phyloP scores from a whole-genome alignment of 345 rosid genomes.

The Stellera chamaejasme region DNA sequence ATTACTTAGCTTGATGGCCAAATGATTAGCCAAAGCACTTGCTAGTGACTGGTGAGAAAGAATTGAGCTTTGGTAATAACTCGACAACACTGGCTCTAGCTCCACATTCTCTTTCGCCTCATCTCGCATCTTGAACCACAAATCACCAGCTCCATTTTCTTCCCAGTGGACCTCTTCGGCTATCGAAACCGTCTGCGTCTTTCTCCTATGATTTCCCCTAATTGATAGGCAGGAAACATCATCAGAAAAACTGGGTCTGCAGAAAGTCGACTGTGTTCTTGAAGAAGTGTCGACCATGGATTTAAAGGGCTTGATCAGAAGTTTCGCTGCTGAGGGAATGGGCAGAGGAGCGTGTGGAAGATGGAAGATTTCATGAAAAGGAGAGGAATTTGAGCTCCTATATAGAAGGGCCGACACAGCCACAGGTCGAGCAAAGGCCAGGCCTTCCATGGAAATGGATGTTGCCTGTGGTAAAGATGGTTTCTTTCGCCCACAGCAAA shows the following conservation, averaged over 20 bases:
- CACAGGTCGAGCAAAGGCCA: slow-evolving; percentile 23
- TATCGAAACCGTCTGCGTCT: slow-evolving; percentile 22
- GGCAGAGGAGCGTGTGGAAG: slow-evolving; percentile 11
- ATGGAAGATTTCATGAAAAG: slow-evolving; percentile 8
- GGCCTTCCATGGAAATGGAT: slow-evolving; percentile 30
- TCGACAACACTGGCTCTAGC: slow-evolving; percentile 60
- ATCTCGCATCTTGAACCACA: slow-evolving; percentile 55
- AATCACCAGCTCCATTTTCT: slow-evolving; percentile 23
- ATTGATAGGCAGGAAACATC: slow-evolving; percentile 23
- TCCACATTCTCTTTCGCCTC: slow-evolving; percentile 61
- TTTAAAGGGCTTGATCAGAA: not conserved
- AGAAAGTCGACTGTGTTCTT: slow-evolving; percentile 26
- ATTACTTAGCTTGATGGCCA: slow-evolving; percentile 59
- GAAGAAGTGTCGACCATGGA: slow-evolving; percentile 63
- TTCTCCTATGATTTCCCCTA: slow-evolving; percentile 18
- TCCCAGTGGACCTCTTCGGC: slow-evolving; percentile 14
- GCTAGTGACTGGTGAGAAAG: slow-evolving; percentile 53
- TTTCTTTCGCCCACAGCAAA: too few species aligned
- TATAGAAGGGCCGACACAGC: slow-evolving; percentile 23
- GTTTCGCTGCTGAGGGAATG: slow-evolving; percentile 5
- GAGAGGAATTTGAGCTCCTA: slow-evolving; percentile 15
- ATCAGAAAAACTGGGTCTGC: slow-evolving; percentile 32
- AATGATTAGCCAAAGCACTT: slow-evolving; percentile 63
- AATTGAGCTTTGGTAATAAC: slow-evolving; percentile 56
- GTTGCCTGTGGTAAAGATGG: slow-evolving; percentile 21